Evolutionary conservation across 2,329 filamentous ascomycete species (phyloP).

Genomic region (Trichoderma citrinoviride): DNA sequence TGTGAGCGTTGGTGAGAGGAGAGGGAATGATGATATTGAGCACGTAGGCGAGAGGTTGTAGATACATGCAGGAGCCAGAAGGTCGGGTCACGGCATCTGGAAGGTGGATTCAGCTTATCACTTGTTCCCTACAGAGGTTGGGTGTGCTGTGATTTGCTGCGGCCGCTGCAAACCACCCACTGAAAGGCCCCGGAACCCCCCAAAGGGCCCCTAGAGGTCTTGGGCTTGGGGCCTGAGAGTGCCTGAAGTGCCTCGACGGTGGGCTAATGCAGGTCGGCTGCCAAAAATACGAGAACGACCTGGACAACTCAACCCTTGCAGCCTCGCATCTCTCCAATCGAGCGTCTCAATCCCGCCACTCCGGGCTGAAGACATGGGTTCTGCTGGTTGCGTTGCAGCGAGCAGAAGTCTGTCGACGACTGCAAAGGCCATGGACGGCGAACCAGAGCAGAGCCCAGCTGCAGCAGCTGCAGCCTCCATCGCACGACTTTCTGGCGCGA

Average conservation of each 20-base stretch:
- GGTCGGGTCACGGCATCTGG: not conserved
- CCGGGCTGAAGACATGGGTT: slow-evolving; percentile 14
- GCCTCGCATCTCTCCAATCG: slow-evolving; percentile 11
- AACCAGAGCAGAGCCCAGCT: not conserved
- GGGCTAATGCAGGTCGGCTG: slow-evolving; percentile 20
- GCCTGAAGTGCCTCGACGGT: not conserved
- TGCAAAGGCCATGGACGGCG: slow-evolving; percentile 6
- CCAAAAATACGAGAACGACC: slow-evolving; percentile 25
- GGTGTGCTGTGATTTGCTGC: not conserved
- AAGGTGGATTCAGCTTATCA: not conserved
- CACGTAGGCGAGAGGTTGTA: too few relatives aligned
- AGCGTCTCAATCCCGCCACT: slow-evolving; percentile 20
- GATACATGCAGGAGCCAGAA: not conserved
- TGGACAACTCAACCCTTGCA: slow-evolving; percentile 13
- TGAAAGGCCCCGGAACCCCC: not conserved
- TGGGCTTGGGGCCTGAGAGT: not conserved
- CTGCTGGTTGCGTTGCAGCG: not conserved
- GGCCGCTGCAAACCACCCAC: not conserved
- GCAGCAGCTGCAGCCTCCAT: slow-evolving; percentile 8
- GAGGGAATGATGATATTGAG: not conserved
- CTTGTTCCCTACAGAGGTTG: not conserved
- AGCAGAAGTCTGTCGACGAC: not conserved
- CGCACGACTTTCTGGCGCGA: slow-evolving; percentile 17
- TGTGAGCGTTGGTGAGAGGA: not conserved
- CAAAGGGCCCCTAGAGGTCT: not conserved